Evolutionary conservation across 1,284 basidiomycete species (phyloP).

Genomic region (Puccinia novopanici): DNA sequence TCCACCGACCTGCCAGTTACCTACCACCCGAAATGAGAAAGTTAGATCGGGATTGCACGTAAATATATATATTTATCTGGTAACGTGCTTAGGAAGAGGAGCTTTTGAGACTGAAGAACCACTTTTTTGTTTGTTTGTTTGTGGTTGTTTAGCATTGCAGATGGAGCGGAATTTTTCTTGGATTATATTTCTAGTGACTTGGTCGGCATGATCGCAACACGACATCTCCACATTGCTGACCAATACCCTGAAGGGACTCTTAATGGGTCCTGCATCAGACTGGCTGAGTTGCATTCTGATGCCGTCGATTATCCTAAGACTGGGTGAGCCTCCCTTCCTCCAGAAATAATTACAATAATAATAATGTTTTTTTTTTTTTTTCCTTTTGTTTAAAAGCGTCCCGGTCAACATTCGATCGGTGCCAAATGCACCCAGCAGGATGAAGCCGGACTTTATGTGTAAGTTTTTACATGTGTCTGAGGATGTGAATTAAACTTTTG

Average conservation of each 20-base stretch:
- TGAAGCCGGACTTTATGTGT: constrained; percentile 44
- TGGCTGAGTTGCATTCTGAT: constrained; percentile 69
- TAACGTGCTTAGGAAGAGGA: no score
- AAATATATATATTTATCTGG: no score
- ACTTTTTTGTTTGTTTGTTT: constrained; percentile 56
- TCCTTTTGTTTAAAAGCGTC: constrained; percentile 10
- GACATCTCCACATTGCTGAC: constrained; percentile 73
- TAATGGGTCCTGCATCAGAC: no score
- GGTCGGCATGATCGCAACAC: constrained; percentile 63
- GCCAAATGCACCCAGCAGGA: neutral
- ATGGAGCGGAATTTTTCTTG: no score
- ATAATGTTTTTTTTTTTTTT: neutral
- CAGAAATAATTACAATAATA: no score
- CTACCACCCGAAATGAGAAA: constrained; percentile 63
- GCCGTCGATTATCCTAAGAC: constrained; percentile 62
- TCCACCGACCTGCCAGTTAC: constrained; percentile 65
- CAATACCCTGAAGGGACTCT: constrained; percentile 65
- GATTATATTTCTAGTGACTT: constrained; percentile 70
- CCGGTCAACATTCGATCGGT: constrained; percentile 17
- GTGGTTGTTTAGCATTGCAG: no score
- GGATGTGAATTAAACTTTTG: no score
- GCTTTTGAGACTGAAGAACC: no score
- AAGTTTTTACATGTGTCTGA: no score
- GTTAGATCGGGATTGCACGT: constrained; percentile 65
- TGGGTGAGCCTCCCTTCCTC: constrained; percentile 28